Conservation (phyloP, 106 monocot species). For the Platanthera zijinensis region DNA sequence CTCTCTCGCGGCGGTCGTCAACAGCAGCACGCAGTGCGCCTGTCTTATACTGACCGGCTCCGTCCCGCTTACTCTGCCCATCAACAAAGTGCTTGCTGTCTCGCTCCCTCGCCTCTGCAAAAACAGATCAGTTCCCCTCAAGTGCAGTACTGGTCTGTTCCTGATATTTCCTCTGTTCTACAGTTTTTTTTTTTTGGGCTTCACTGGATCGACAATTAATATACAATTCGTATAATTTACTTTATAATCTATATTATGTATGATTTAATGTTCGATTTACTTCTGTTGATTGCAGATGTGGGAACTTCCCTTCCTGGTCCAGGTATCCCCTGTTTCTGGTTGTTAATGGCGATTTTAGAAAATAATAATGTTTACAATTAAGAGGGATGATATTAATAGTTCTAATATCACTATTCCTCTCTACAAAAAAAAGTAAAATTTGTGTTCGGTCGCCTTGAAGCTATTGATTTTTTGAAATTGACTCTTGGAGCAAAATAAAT, state of each 20-base stretch:
- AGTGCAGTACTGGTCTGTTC: conserved; percentile 33
- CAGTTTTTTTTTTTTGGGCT: not conserved
- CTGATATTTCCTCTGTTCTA: not conserved
- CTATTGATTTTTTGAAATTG: no score
- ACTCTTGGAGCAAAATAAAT: no score
- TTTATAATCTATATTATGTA: no score
- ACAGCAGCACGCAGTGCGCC: conserved; percentile 43
- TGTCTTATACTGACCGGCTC: conserved; percentile 79
- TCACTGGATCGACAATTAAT: no score
- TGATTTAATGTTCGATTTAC: no score
- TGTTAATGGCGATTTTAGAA: not conserved
- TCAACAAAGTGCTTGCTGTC: conserved; percentile 59
- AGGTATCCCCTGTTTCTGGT: conserved; percentile 15
- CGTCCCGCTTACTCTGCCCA: conserved; percentile 61
- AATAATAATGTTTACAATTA: no score
- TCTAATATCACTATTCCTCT: no score
- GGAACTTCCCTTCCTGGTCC: conserved; percentile 36
- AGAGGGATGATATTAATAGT: no score
- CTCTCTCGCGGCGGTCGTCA: conserved; percentile 35
- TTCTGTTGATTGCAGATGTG: conserved; percentile 27
- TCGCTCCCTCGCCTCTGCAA: conserved; percentile 53
- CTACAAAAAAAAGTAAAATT: no score
- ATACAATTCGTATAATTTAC: no score
- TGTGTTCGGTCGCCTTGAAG: no score
- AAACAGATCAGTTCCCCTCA: conserved; percentile 40